These are phyloP conservation scores for Hydrangea macrophylla DNA, from an alignment of 148 eudicot genomes.

Conservation along the genomic window DNA sequence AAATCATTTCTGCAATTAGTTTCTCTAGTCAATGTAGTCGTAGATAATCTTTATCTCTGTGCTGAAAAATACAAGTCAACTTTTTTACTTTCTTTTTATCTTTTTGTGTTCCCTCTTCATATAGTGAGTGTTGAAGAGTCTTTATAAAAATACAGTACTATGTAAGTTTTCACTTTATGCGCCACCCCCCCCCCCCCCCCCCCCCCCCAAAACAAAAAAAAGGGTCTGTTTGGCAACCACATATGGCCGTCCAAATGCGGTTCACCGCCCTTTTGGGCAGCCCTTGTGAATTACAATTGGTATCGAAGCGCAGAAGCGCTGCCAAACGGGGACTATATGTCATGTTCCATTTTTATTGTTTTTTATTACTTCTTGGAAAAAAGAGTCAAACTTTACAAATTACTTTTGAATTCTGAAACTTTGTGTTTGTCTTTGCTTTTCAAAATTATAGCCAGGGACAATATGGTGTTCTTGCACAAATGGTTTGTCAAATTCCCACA, in stretches of 20 bases:
- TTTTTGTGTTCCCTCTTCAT: neutral
- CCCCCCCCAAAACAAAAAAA: no score
- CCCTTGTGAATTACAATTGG: no score
- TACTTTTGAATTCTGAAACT: conserved; percentile 1
- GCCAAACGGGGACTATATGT: no score
- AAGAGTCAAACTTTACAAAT: neutral
- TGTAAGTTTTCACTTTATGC: neutral
- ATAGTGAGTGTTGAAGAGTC: neutral
- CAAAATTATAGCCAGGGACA: conserved; percentile 22
- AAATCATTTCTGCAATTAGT: neutral
- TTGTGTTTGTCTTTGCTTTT: neutral
- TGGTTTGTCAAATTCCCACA: conserved; percentile 32
- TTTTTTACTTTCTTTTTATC: neutral
- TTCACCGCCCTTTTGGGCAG: no score
- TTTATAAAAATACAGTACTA: neutral
- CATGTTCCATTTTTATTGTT: neutral
- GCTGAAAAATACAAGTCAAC: neutral
- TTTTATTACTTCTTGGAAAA: conserved; percentile 8
- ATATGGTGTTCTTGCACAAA: conserved; percentile 24
- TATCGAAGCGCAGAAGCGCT: no score
- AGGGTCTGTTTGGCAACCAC: no score
- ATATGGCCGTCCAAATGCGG: no score
- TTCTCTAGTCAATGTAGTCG: neutral
- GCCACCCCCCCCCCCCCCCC: no score
- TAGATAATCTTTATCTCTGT: neutral